Percentiles rank a stretch among this genome's conserved stretches.
Conservation (phyloP, 2,329 filamentous ascomycete species). For the Fusarium proliferatum region DNA sequence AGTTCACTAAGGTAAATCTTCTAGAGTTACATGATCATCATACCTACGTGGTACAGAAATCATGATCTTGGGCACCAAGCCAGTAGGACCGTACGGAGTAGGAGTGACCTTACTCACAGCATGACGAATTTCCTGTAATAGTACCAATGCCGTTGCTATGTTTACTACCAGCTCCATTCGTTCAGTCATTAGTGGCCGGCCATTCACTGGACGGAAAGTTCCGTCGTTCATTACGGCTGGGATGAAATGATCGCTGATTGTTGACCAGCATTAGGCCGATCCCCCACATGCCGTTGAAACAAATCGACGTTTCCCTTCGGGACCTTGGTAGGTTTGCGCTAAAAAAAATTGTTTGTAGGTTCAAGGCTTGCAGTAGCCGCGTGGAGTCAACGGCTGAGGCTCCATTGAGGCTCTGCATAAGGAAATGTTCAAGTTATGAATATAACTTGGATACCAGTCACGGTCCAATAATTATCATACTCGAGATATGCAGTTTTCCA, state of each 20-base stretch:
- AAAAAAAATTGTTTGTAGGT: neutral
- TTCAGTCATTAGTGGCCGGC: neutral
- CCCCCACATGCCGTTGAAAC: neutral
- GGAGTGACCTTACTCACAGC: neutral
- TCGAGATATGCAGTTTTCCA: too few relatives aligned
- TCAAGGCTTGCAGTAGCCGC: neutral
- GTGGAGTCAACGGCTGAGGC: neutral
- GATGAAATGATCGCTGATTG: neutral
- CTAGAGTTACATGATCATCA: neutral
- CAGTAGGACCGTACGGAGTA: neutral
- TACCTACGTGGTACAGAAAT: neutral
- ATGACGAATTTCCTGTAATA: neutral
- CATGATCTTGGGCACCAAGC: fast-evolving
- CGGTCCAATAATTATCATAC: too few relatives aligned
- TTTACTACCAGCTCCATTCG: neutral
- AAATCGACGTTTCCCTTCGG: neutral
- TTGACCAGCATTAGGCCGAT: neutral
- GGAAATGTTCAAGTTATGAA: neutral
- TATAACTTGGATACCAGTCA: fast-evolving
- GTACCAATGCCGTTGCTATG: neutral
- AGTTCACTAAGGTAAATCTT: neutral
- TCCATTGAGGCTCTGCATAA: neutral
- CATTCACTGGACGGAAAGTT: neutral
- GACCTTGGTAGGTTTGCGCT: neutral
- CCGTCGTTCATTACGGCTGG: neutral